These are phyloP conservation scores for Ceratobasidium sp. DNA, from an alignment of 1,284 basidiomycete species.

Conservation along the genomic window DNA sequence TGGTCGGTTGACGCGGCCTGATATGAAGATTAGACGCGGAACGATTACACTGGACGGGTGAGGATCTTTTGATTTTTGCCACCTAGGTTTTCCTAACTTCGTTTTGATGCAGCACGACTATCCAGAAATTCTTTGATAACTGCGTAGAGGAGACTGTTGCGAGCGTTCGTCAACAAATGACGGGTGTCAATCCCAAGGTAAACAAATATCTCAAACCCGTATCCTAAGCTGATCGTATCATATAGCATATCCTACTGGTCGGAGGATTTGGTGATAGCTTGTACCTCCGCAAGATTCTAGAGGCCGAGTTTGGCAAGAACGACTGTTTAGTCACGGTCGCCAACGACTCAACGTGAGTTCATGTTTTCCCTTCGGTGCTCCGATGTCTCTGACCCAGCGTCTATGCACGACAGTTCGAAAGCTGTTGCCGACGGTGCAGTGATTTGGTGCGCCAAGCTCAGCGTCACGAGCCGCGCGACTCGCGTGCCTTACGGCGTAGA, in stretches of 20 bases:
- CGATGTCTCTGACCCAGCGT: background rate
- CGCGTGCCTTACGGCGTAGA: slow-evolving; percentile 39
- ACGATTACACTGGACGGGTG: slow-evolving; percentile 14
- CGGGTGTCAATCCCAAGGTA: slow-evolving; percentile 21
- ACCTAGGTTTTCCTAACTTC: background rate
- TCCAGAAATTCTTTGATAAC: slow-evolving; percentile 38
- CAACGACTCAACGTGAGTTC: slow-evolving; percentile 45
- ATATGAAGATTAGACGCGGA: slow-evolving; percentile 14
- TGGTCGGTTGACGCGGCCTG: background rate
- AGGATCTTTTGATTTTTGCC: background rate
- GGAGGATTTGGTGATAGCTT: slow-evolving; percentile 37
- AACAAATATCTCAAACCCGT: too few relatives aligned
- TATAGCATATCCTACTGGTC: slow-evolving; percentile 21
- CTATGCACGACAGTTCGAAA: slow-evolving; percentile 25
- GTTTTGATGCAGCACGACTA: background rate
- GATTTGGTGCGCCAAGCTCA: slow-evolving; percentile 40
- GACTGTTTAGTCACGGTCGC: slow-evolving; percentile 22
- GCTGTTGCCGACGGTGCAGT: slow-evolving; percentile 47
- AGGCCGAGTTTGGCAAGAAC: slow-evolving; percentile 3
- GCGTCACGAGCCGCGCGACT: slow-evolving; percentile 39
- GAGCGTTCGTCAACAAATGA: slow-evolving; percentile 38
- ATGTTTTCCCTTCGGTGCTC: background rate
- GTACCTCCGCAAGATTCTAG: slow-evolving; percentile 3
- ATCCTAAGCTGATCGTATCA: background rate
- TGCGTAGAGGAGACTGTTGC: slow-evolving; percentile 32